phyloP scores from a whole-genome alignment of 306 rosid genomes.

The Gastrolobium bilobum region DNA sequence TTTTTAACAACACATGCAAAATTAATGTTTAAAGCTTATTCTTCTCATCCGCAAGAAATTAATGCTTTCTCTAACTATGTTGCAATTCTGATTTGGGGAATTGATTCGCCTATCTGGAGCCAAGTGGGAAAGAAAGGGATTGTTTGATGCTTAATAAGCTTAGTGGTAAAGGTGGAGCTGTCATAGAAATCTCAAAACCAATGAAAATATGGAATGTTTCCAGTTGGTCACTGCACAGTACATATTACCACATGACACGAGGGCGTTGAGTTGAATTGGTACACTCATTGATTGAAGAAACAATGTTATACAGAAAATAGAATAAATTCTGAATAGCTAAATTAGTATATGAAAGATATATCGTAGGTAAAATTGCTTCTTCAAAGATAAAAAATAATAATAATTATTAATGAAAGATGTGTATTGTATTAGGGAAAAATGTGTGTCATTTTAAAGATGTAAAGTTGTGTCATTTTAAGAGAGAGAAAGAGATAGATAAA shows the following conservation, averaged over 20 bases:
- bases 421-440: too few relatives aligned
- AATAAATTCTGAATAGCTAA: neutral
- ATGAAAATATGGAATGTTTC: slow-evolving; percentile 38
- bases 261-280: neutral
- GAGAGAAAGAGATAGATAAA: too few relatives aligned
- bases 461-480: too few relatives aligned
- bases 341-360: too few relatives aligned
- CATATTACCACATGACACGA: neutral
- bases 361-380: too few relatives aligned
- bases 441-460: too few relatives aligned
- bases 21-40: slow-evolving; percentile 15
- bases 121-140: slow-evolving; percentile 38
- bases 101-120: slow-evolving; percentile 42
- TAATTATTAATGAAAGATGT: too few relatives aligned
- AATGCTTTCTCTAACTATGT: neutral
- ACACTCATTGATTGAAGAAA: neutral
- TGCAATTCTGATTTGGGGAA: slow-evolving; percentile 23
- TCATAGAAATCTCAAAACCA: slow-evolving; percentile 37
- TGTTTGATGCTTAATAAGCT: slow-evolving; percentile 36
- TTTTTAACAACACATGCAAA: neutral
- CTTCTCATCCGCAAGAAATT: slow-evolving; percentile 1
- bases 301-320: neutral
- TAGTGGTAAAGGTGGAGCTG: slow-evolving; percentile 31
- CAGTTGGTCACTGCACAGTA: neutral
- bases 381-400: too few relatives aligned